Evolutionary conservation across 176 grass and related monocot species (phyloP).

Genomic region (Thinopyrum elongatum): DNA sequence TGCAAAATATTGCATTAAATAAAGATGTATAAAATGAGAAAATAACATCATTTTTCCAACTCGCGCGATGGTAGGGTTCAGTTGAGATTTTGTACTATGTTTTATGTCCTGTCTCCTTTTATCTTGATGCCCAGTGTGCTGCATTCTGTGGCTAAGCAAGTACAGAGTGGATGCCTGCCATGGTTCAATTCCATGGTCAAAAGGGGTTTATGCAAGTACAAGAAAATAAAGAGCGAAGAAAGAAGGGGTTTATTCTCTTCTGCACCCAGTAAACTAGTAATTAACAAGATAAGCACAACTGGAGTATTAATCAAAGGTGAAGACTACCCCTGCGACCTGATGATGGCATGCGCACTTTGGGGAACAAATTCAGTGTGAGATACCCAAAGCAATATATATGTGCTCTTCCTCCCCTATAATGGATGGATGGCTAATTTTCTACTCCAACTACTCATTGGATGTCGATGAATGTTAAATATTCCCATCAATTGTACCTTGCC

Average conservation of each 20-base stretch:
- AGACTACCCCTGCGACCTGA: not conserved
- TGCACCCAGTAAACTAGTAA: not conserved
- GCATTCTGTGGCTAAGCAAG: not conserved
- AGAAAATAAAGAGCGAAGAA: not conserved
- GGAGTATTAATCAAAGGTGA: not conserved
- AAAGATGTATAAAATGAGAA: not conserved
- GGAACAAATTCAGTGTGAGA: constrained; percentile 18
- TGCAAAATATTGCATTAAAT: not conserved
- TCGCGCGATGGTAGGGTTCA: not conserved
- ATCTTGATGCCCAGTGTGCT: not conserved
- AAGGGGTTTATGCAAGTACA: not conserved
- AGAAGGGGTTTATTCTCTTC: not conserved
- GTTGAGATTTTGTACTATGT: not conserved
- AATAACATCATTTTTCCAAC: not conserved
- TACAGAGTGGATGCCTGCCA: not conserved
- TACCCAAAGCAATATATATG: not conserved
- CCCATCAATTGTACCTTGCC: constrained; percentile 14
- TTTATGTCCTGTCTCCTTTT: not conserved
- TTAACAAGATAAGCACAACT: not conserved
- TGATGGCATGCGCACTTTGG: constrained; percentile 15
- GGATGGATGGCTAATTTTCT: not conserved
- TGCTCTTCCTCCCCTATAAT: not conserved
- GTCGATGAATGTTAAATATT: constrained; percentile 16
- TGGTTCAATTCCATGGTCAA: not conserved
- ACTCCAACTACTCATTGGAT: not conserved